Evolutionary conservation across 2,329 filamentous ascomycete species (phyloP).

Genomic region (Phaeosphaeria sp.): DNA sequence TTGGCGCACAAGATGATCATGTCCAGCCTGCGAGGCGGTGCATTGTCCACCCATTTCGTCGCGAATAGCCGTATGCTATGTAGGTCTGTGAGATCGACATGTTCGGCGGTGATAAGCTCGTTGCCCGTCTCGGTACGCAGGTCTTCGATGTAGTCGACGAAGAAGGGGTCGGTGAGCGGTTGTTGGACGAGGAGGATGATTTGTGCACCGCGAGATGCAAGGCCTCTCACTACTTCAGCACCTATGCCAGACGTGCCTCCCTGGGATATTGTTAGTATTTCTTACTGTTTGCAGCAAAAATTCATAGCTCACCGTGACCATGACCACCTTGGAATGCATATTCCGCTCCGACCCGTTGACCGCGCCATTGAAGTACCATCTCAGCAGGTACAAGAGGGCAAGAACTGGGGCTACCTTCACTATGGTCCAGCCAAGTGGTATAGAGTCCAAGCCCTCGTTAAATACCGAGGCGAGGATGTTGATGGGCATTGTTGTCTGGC

Average conservation of each 20-base stretch:
- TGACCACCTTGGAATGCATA: conserved; percentile 92
- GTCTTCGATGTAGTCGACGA: conserved; percentile 92
- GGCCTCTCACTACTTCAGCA: conserved; percentile 73
- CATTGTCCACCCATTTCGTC: conserved; percentile 97
- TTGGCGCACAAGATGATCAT: conserved; percentile 89
- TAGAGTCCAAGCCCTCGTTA: conserved; percentile 60
- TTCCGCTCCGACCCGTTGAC: conserved; percentile 77
- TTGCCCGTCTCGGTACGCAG: conserved; percentile 79
- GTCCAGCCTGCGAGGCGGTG: conserved; percentile 85
- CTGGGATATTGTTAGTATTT: conserved; percentile 49
- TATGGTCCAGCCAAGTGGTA: conserved; percentile 62
- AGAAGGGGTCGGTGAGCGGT: conserved; percentile 81
- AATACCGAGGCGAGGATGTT: conserved; percentile 63
- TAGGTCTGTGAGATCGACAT: conserved; percentile 88
- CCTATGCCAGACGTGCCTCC: conserved; percentile 94
- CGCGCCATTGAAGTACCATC: conserved; percentile 79
- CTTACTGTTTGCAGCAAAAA: not conserved
- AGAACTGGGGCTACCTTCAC: conserved; percentile 62
- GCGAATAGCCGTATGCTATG: conserved; percentile 92
- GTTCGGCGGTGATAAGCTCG: conserved; percentile 90
- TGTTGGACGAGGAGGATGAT: conserved; percentile 87
- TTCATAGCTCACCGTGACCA: conserved; percentile 74
- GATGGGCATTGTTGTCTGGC: conserved; percentile 64
- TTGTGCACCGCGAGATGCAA: conserved; percentile 86
- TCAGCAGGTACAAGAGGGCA: conserved; percentile 64